phyloP scores from a whole-genome alignment of 2,329 filamentous ascomycete species.

The Aspergillus spinulosporus region DNA sequence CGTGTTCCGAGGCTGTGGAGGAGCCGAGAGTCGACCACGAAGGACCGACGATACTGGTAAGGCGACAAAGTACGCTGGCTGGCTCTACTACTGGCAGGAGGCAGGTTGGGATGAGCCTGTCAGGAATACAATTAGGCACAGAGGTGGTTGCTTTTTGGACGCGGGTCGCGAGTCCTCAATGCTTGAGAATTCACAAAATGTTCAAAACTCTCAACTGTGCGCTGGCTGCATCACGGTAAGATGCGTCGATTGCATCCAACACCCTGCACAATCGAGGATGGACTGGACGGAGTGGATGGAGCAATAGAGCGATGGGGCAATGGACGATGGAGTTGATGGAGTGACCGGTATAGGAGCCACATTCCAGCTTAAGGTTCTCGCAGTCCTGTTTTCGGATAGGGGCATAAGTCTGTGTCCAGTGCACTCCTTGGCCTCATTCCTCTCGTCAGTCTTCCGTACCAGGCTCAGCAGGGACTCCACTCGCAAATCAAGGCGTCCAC shows the following conservation, averaged over 20 bases:
- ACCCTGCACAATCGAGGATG: neutral
- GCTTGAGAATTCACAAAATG: too few species aligned
- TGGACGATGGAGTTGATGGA: too few species aligned
- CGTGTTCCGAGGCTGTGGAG: slow-evolving; percentile 9
- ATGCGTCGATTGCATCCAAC: neutral
- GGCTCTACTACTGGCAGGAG: neutral
- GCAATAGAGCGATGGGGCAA: too few species aligned
- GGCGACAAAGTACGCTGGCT: slow-evolving; percentile 5
- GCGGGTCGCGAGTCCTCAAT: neutral
- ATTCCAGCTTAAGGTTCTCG: neutral
- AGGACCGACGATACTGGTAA: neutral
- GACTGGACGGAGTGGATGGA: neutral
- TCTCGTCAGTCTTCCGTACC: neutral
- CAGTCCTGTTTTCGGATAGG: slow-evolving; percentile 11
- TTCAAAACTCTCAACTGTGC: neutral
- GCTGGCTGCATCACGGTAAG: neutral
- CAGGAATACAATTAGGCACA: slow-evolving; percentile 2
- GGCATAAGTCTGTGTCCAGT: slow-evolving; percentile 10
- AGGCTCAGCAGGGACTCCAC: slow-evolving; percentile 1
- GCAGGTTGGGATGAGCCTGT: neutral
- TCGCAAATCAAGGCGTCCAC: slow-evolving; percentile 3
- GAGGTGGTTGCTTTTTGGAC: neutral
- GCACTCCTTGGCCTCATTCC: slow-evolving; percentile 2
- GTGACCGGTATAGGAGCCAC: neutral
- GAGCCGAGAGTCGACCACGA: neutral